Conservation (phyloP, 768 basidiomycete genomes). For the Leccinum variicolor region DNA sequence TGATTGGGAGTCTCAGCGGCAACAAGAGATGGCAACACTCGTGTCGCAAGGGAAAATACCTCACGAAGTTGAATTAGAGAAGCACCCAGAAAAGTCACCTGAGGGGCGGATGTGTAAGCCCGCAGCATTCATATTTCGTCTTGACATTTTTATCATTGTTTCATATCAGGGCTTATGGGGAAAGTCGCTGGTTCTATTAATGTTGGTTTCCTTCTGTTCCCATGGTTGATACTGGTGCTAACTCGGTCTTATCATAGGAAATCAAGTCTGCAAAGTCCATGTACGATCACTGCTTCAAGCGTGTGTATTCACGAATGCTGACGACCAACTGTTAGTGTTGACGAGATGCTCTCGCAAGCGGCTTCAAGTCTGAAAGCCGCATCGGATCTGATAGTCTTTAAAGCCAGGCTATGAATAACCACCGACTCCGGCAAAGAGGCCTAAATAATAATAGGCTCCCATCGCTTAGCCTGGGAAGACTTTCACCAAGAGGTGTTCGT, state of each 20-base stretch:
- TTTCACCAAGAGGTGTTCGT: not conserved
- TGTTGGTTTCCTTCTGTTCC: slow-evolving; percentile 32
- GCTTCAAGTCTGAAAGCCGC: slow-evolving; percentile 51
- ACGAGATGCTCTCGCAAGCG: slow-evolving; percentile 75
- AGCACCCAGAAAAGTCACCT: slow-evolving; percentile 62
- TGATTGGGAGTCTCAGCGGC: slow-evolving; percentile 68
- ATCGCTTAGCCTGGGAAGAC: not conserved
- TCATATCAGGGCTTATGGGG: slow-evolving; percentile 70
- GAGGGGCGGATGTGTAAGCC: slow-evolving; percentile 58
- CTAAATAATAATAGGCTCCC: not conserved
- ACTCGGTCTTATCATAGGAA: slow-evolving; percentile 40
- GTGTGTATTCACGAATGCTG: slow-evolving; percentile 4
- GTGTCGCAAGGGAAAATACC: slow-evolving; percentile 68
- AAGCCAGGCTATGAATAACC: slow-evolving; percentile 44
- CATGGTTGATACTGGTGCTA: not conserved
- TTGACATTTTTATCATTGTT: slow-evolving; percentile 2
- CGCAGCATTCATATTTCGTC: not conserved
- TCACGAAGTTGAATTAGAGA: slow-evolving; percentile 67
- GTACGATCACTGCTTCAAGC: slow-evolving; percentile 37
- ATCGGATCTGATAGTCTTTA: slow-evolving; percentile 38
- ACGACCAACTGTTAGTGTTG: slow-evolving; percentile 50
- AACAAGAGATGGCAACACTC: slow-evolving; percentile 55
- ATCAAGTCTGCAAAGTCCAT: slow-evolving; percentile 85
- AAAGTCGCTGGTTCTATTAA: slow-evolving; percentile 71
- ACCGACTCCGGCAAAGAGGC: not conserved